Evolutionary conservation across 768 basidiomycete species (phyloP).

Genomic region (Calvatia gigantea): DNA sequence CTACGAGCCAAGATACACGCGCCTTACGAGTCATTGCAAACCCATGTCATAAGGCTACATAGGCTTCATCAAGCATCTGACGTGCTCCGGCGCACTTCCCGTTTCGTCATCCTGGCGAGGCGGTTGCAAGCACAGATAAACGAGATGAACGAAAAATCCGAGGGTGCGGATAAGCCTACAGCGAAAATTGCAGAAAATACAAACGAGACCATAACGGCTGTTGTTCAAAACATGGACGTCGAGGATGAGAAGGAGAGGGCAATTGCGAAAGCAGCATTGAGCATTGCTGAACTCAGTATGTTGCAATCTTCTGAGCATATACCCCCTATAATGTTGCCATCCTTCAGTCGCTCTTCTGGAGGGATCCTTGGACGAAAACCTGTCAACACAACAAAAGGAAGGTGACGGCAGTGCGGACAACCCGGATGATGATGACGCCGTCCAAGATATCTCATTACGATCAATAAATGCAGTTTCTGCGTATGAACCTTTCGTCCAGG

Average conservation of each 20-base stretch:
- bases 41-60: constrained; percentile 68
- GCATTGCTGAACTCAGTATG: constrained; percentile 86
- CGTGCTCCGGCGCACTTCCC: constrained; percentile 75
- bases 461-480: constrained; percentile 68
- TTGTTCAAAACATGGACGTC: constrained; percentile 31
- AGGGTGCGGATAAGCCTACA: constrained; percentile 12
- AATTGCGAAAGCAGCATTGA: constrained; percentile 93
- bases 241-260: constrained; percentile 84
- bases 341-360: constrained; percentile 49
- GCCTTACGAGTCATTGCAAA: constrained; percentile 75
- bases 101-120: constrained; percentile 81
- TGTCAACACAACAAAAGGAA: not conserved
- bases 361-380: constrained; percentile 26
- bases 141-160: constrained; percentile 46
- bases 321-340: constrained; percentile 4
- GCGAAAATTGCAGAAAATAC: constrained; percentile 16
- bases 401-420: not conserved
- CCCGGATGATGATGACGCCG: constrained; percentile 12
- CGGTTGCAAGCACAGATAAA: constrained; percentile 84
- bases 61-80: constrained; percentile 83
- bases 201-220: constrained; percentile 15
- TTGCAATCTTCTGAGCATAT: constrained; percentile 10
- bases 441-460: constrained; percentile 51
- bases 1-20: constrained; percentile 82
- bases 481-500: constrained; percentile 70